Base-by-base conservation (phyloP, 73 alveolate genomes). In the Stentor coeruleus region DNA sequence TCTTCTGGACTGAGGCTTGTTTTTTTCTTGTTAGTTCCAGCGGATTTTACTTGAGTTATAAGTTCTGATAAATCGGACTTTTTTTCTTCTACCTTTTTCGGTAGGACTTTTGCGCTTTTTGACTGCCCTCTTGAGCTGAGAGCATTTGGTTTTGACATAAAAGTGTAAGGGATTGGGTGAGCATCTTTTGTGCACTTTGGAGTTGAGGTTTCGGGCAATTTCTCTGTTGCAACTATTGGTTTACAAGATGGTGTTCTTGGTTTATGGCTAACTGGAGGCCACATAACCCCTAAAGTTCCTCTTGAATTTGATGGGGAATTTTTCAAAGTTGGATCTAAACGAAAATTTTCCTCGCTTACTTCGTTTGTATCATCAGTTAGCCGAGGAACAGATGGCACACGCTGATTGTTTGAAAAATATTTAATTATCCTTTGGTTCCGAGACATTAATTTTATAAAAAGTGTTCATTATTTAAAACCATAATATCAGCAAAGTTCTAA, bases 181-280 rank as follows among this genome's bases (percentile, higher is more conserved):
- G 79, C 14, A 40, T 66, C 79, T 66, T 33, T 66, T 66, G 79
- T 0, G n/a, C 15, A 20, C 37, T 20, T 66, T 33, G 79, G 79
- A 1, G 79, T 66, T 40, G 37, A 2, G 41, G 42, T 14, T 20
- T 20, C 37, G 1, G 79, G 79, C 1, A 31, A 11, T 0, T 20
- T 14, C 40, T 20, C 15, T 26, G 79, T 20, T 20, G 79, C 15
- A 20, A 20, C 73, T 57, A 20, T 57, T 26, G 79, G 11, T 66
- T 66, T 66, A 14, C 20, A 0, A 26, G 79, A 49, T 49, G 66
- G 66, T 11, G 66, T 49, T 20, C 66, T 6, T 20, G 66, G 66
- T 20, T 49, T 49, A 20, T 49, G 66, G 66, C 66, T 49, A 6
- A 49, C 66, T 49, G 66, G 66, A 49, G 66, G 66, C 66, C 66